phyloP scores from a whole-genome alignment of 768 basidiomycete species.

The Phanerochaete carnosa region DNA sequence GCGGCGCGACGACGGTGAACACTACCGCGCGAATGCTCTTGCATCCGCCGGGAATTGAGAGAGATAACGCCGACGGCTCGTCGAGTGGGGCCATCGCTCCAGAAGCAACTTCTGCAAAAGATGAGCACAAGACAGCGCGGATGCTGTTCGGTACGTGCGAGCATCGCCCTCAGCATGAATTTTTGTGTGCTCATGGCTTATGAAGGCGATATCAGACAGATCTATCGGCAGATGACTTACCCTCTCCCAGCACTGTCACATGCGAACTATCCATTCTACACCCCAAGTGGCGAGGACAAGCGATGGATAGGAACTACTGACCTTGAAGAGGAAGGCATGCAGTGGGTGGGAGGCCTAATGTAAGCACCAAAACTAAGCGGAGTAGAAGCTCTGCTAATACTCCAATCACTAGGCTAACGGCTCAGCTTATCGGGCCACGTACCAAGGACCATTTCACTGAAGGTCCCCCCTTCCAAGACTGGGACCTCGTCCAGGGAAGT shows the following conservation, averaged over 20 bases:
- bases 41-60: constrained; percentile 64
- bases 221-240: constrained; percentile 43
- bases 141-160: constrained; percentile 4
- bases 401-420: constrained; percentile 46
- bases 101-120: not conserved
- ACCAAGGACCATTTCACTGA: constrained; percentile 35
- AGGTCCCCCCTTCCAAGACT: constrained; percentile 39
- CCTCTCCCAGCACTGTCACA: constrained; percentile 58
- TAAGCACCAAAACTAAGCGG: constrained; percentile 25
- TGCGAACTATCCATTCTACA: constrained; percentile 68
- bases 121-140: not conserved
- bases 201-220: constrained; percentile 13
- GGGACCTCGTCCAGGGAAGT: constrained; percentile 44
- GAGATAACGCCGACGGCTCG: constrained; percentile 11
- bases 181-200: not conserved
- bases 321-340: constrained; percentile 54
- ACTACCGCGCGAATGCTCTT: constrained; percentile 65
- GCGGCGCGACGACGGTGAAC: constrained; percentile 56
- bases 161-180: not conserved
- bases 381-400: not conserved
- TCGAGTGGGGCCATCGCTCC: not conserved
- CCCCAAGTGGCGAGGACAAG: constrained; percentile 64
- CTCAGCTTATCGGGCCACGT: constrained; percentile 50
- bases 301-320: constrained; percentile 55
- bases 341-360: constrained; percentile 77